Percentiles rank a stretch among this genome's conserved stretches.
Evolutionary conservation across 2,329 filamentous ascomycete species (phyloP).

Genomic region (Trichoderma polysporum): DNA sequence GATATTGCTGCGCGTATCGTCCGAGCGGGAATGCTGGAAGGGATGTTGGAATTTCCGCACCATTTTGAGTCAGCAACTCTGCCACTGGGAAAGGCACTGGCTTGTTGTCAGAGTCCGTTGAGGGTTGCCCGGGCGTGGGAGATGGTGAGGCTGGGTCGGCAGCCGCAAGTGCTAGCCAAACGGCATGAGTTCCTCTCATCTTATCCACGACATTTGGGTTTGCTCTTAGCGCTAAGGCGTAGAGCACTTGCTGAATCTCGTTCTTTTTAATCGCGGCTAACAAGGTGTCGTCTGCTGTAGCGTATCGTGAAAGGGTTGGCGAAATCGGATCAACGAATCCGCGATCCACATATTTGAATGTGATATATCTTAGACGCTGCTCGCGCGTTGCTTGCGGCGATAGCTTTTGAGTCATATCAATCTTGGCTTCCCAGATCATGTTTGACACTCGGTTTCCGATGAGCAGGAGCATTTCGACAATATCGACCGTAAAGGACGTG

Average conservation of each 20-base stretch:
- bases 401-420: conserved; percentile 75
- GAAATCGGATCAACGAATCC: conserved; percentile 79
- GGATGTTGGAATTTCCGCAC: conserved; percentile 76
- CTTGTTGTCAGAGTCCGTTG: conserved; percentile 48
- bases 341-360: conserved; percentile 85
- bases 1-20: conserved; percentile 74
- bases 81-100: conserved; percentile 79
- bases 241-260: conserved; percentile 89
- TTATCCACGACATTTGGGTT: conserved; percentile 86
- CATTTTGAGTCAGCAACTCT: conserved; percentile 89
- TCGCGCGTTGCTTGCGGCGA: conserved; percentile 77
- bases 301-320: conserved; percentile 70
- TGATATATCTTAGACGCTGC: conserved; percentile 92
- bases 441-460: conserved; percentile 95
- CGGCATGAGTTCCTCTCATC: conserved; percentile 81
- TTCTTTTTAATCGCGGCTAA: conserved; percentile 94
- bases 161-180: conserved; percentile 88
- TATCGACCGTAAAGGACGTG: conserved; percentile 93
- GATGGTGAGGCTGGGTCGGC: conserved; percentile 83
- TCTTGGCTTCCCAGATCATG: conserved; percentile 88
- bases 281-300: conserved; percentile 80
- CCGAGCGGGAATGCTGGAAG: conserved; percentile 83
- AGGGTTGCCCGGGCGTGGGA: conserved; percentile 44
- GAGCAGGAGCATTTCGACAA: conserved; percentile 87
- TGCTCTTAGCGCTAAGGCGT: conserved; percentile 80